Evolutionary conservation across 495 filamentous ascomycete genomes (phyloP), one percentile per base, ranked within the genome.

Genomic region (Niebla homalea): DNA sequence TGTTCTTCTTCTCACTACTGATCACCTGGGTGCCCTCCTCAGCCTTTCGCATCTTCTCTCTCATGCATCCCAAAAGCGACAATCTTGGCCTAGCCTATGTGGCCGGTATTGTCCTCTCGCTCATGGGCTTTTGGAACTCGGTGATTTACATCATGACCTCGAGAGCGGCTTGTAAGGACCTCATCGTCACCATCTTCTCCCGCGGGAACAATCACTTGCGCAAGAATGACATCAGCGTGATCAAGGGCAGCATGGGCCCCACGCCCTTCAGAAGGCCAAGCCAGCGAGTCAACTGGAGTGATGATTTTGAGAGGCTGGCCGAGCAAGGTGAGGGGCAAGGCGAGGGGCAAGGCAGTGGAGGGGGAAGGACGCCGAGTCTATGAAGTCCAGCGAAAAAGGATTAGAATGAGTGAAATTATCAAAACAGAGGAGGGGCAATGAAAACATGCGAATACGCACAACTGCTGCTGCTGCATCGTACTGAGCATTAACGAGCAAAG

Each of bases 101-200:
- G 36, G 78, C 81, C 15, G 80, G 81, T 2, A 72, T 87, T 36
- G 86, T 93, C 0, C 71, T 93, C 16, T 86, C 87, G 1, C 71
- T 89, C 0, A 88, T 93, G 60, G 88, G 88, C 1, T 89, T 90
- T 59, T 93, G 88, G 88, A 94, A 93, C 57, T 76, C 79, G 18
- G 62, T 88, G 43, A 87, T 94, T 49, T 94, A 93, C 64, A 63
- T 79, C 16, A 77, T 76, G 14, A 87, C 85, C 7, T 75, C 72
- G 12, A 67, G 64, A 59, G 60, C 38, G 11, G 55, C 55, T 2
- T 57, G 55, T 44, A 49, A 48, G 37, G 45, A 25, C 5, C 45
- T 56, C 21, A 36, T 56, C 36, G 21, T 23, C 8, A 40, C 6
- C 19, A 37, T 53, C 25, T 53, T 48, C 23, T 36, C 45, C 25